Evolutionary conservation across 2,329 filamentous ascomycete genomes (phyloP), one percentile per base, ranked within the genome.

Genomic region (Knoxdaviesia proteae): DNA sequence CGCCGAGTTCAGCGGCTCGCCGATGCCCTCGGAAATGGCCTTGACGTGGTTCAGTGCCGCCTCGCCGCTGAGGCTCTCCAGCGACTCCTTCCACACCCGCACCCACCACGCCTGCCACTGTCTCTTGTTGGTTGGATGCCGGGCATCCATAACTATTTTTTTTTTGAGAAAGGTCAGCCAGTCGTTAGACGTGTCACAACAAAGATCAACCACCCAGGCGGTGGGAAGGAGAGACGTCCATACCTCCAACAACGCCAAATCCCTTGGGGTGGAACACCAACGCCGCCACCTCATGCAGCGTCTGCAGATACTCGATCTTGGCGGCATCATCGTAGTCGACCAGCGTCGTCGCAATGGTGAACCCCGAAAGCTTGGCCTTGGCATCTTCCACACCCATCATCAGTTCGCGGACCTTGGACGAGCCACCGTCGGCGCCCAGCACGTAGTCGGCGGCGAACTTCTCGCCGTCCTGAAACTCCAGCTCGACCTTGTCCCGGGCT

Each of bases 61-160:
- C 39, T 55, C 51, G 31, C 59, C 62, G 3, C 51, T 52, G 5
- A 61, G 47, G 6, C 46, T 42, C 10, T 50, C 43, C 2, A 47
- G 34, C 6, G 52, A 47, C 20, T 52, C 53, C 5, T 47, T 47
- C 57, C 57, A 61, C 42, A 61, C 50, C 46, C 58, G 58, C 44
- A 55, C 47, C 56, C 57, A 60, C 34, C 56, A 56, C 1, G 49
- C 53, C n/a, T 54, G 54, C 57, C 57, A 61, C 3, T 47, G 44
- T 6, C 50, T 45, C 34, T 46, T 40, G 29, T 58, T 49, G 10
- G 48, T 40, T 1, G 53, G 48, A 20, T 53, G 45, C 3, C 51
- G 43, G 3, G 49, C 53, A 7, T 52, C 47, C 42, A 54, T 46
- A 3, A 55, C 52, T 54, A 20, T 31, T 34, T 35, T 20, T 34